Conservation (phyloP, 2,329 filamentous ascomycete species). For the Ceratocystis ficicola region DNA sequence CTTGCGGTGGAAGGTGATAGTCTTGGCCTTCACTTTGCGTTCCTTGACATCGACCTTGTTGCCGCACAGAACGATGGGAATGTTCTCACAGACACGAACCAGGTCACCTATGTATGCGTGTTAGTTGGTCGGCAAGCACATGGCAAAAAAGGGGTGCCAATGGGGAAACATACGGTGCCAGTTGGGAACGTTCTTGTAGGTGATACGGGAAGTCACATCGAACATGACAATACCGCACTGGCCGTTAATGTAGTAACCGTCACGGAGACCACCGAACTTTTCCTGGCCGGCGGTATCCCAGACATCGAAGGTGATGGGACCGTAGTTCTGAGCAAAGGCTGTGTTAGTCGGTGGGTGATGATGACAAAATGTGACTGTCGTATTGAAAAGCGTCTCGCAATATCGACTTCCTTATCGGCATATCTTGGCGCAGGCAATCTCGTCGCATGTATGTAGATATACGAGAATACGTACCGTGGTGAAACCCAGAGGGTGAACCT, state of each 20-base stretch:
- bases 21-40: conserved; percentile 99
- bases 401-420: conserved; percentile 6
- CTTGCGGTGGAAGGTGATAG: conserved; percentile 99
- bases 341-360: not conserved
- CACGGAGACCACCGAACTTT: conserved; percentile 98
- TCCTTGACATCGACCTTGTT: conserved; percentile 99
- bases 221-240: conserved; percentile 99
- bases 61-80: conserved; percentile 92
- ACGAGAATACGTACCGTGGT: conserved; percentile 63
- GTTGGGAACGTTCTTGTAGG: conserved; percentile 99
- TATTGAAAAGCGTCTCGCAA: not conserved
- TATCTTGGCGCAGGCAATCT: conserved; percentile 20
- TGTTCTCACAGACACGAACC: conserved; percentile 98
- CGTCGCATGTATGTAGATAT: conserved; percentile 23
- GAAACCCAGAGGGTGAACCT: conserved; percentile 97
- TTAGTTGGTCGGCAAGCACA: not conserved
- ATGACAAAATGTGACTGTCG: not conserved
- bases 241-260: conserved; percentile 99
- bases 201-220: conserved; percentile 97
- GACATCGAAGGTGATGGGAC: conserved; percentile 95
- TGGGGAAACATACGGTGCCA: conserved; percentile 76
- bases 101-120: conserved; percentile 58
- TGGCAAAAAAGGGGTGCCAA: not conserved
- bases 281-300: conserved; percentile 99
- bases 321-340: conserved; percentile 59